These are phyloP conservation scores for Coniochaeta hoffmannii DNA, from an alignment of 2,329 filamentous ascomycete species.

Conservation along the genomic window DNA sequence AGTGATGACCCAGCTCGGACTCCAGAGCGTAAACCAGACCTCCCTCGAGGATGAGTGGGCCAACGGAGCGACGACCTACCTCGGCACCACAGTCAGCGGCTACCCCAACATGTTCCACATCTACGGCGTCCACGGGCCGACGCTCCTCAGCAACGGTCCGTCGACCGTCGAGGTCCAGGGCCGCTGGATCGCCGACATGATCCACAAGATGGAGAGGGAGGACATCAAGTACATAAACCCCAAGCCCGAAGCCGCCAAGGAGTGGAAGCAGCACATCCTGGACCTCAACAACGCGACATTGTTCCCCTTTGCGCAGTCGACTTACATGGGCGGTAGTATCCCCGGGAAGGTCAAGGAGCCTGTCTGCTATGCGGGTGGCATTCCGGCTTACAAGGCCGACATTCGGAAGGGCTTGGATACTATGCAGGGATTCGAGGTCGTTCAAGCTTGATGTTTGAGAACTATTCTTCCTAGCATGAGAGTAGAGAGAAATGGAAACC, in stretches of 20 bases:
- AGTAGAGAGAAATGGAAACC: too few species aligned
- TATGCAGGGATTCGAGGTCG: neutral
- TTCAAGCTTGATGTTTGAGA: neutral
- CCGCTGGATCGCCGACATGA: neutral
- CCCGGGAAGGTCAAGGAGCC: neutral
- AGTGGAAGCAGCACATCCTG: neutral
- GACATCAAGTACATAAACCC: neutral
- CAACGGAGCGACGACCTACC: constrained; percentile 7
- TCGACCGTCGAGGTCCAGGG: neutral
- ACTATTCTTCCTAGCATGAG: too few species aligned
- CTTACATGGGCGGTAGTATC: neutral
- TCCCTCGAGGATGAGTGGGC: constrained; percentile 6
- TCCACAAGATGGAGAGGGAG: neutral
- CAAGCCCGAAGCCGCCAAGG: neutral
- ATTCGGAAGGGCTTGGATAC: neutral
- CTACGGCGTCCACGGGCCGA: neutral
- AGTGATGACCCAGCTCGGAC: constrained; percentile 21
- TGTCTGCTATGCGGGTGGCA: neutral
- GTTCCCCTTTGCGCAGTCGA: neutral
- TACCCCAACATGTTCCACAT: constrained; percentile 35
- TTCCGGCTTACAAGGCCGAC: neutral
- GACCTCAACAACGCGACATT: neutral
- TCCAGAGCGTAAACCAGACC: constrained; percentile 14
- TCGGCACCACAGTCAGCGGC: constrained; percentile 9
- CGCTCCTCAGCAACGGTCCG: neutral